Base-by-base conservation (phyloP, 2,329 filamentous ascomycete species). In the Sphaerulina musiva region DNA sequence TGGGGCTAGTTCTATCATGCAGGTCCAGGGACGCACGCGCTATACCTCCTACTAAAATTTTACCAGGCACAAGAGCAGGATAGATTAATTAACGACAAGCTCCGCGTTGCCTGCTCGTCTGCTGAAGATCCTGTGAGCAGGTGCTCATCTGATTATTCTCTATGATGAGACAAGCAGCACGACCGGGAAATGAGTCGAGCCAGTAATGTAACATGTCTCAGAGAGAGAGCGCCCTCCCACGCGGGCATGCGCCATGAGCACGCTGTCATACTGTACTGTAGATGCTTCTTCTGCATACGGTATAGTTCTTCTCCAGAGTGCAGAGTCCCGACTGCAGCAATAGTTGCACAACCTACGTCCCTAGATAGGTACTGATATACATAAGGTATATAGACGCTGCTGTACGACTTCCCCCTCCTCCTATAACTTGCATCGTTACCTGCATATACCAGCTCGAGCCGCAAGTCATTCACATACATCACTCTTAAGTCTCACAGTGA, bases 11-110 rank as follows among this genome's bases (percentile, higher is more conserved):
- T 29, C 26, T 29, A 49, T 47, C 34, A 46, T 49, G 51, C 51
- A 54, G 23, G 44, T 43, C 38, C 51, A 53, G 44, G 51, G 51
- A 53, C 48, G 51, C 45, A 46, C 48, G 38, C 42, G 44, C 36
- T 17, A 42, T 17, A 44, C 42, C 40, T 9, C 40, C 11, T 6
- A 44, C 17, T 12, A 26, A 44, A 26, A 38, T 29, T 29, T 29
- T 29, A 7, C 26, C 26, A 29, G 26, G 26, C 26, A 29, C 26
- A 29, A 29, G 26, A 29, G 26, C 26, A 29, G 26, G 6, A 29
- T 29, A 29, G 26, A 29, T 29, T 29, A 29, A 29, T 29, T 29
- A 29, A 29, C 5, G 34, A 38, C 34, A n/a, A 38, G 34, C 34
- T n/a, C 34, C 34, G 12, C 34, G 34, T 38, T 38, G 10, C 10